These are phyloP conservation scores for Aspergillus olivimuriae DNA, from an alignment of 495 filamentous ascomycete species.

Conservation along the genomic window DNA sequence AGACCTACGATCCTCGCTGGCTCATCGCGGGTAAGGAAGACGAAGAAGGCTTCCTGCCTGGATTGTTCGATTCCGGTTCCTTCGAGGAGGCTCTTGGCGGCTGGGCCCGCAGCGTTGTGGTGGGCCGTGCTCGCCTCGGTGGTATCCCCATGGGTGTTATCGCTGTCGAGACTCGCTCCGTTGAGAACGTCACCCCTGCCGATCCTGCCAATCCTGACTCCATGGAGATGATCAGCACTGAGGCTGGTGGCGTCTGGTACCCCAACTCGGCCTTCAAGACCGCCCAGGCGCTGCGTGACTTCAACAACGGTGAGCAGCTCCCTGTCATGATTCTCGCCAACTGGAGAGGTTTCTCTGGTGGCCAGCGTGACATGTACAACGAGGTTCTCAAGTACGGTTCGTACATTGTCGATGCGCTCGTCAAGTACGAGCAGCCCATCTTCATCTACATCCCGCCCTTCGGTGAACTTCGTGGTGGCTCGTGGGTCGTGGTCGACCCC, in stretches of 20 bases:
- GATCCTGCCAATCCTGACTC: constrained; percentile 98
- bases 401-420: constrained; percentile 95
- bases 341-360: constrained; percentile 99
- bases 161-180: constrained; percentile 87
- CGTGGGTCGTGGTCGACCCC: constrained; percentile 97
- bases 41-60: constrained; percentile 77
- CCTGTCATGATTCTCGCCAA: constrained; percentile 98
- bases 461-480: constrained; percentile 96
- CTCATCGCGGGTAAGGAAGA: constrained; percentile 88
- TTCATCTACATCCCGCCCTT: constrained; percentile 98
- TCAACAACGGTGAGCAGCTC: constrained; percentile 97
- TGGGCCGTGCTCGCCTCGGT: constrained; percentile 92
- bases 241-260: constrained; percentile 99
- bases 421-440: constrained; percentile 97
- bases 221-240: constrained; percentile 83
- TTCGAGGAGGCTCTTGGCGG: constrained; percentile 96
- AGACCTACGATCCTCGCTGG: constrained; percentile 89
- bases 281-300: constrained; percentile 95
- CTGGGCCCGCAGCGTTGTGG: constrained; percentile 94
- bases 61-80: constrained; percentile 92
- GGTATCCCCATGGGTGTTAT: constrained; percentile 99
- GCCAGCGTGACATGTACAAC: constrained; percentile 99
- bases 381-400: constrained; percentile 99
- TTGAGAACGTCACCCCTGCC: constrained; percentile 96
- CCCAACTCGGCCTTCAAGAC: constrained; percentile 99